Evolutionary conservation across 2,329 filamentous ascomycete genomes (phyloP), one percentile per base, ranked within the genome.

Genomic region (Coniella lustricola): DNA sequence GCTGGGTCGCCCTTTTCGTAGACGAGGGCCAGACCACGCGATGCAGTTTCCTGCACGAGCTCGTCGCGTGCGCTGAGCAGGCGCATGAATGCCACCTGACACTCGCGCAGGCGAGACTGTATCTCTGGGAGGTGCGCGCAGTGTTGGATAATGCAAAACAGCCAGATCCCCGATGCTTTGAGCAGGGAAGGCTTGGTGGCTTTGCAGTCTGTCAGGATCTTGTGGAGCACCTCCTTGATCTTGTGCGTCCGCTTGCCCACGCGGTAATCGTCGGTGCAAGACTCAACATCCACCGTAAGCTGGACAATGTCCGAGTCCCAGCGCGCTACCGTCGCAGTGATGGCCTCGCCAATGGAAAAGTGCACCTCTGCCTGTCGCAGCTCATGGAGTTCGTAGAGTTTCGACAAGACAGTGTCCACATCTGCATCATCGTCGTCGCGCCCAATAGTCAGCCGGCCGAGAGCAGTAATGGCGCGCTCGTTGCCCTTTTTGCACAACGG

Each of bases 151-250:
- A 97, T 69, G 60, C 86, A 95, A 51, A 97, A 83, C 0, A 97
- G 76, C 93, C 93, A 97, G 57, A 98, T 95, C 0, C 90, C 90
- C 0, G 90, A 91, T 3, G 91, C 90, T 62, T 95, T 95, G 57
- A 90, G 83, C 4, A 96, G 72, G 0, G 90, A 86, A 1, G 93
- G 93, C 60, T 96, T 96, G 0, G 88, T 89, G 8, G 84, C 81
- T 58, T 85, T 84, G 68, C 86, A 93, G 59, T 93, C 85, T 2
- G 71, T 69, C 40, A 97, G 73, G 2, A 94, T 76, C 60, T 84
- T 90, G 51, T 87, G 78, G 4, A 95, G 69, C 1, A 87, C 73
- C 0, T 70, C 66, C 8, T 68, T 67, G 21, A 85, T 59, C 1
- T 63, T 63, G 1, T 67, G 62, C 2, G 72, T 61, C 4, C 71